Evolutionary conservation across 1,284 basidiomycete species (phyloP), one percentile per base, ranked within the genome.

Genomic region (Inonotus hispidus): DNA sequence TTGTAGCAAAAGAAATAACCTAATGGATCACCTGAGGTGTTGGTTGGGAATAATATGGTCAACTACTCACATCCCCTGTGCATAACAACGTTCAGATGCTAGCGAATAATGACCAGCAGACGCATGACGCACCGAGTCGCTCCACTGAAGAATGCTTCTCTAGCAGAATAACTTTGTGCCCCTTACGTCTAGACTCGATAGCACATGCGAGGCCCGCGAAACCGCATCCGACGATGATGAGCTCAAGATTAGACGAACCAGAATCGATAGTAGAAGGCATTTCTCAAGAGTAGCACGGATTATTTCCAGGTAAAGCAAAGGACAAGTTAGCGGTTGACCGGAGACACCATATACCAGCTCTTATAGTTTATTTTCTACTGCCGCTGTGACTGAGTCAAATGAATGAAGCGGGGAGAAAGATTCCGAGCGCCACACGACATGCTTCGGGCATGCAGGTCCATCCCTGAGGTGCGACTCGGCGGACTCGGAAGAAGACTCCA

Each of bases 141-240:
- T 57, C 57, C n/a, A 65, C 57, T 21, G 60, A 58, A 4, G 55
- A 13, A n/a, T 46, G 56, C 53, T 70, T 69, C 45, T 68, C 69
- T 3, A 75, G 57, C 10, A 73, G 60, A 32, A 68, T 59, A 10
- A 71, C 71, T 2, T 69, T 63, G 58, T 68, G 68, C 2, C 69
- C 70, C 56, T 72, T 71, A 16, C 67, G 63, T 21, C 66, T 66
- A 13, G 65, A 70, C 60, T 70, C 71, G 32, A 74, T 69, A 10
- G 71, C 71, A 52, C 71, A 71, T 1, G 67, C 68, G 1, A 74
- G 63, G 6, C 71, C 71, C 8, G 67, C 71, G 56, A 69, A 71
- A 11, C 71, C 71, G 19, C 68, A 71, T 14, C 71, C 71, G 2
- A 72, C 66, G 29, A 70, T 45, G 25, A 71, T 63, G 7, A 68